phyloP scores from a whole-genome alignment of 129 eudicot species.

The Erigeron canadensis region DNA sequence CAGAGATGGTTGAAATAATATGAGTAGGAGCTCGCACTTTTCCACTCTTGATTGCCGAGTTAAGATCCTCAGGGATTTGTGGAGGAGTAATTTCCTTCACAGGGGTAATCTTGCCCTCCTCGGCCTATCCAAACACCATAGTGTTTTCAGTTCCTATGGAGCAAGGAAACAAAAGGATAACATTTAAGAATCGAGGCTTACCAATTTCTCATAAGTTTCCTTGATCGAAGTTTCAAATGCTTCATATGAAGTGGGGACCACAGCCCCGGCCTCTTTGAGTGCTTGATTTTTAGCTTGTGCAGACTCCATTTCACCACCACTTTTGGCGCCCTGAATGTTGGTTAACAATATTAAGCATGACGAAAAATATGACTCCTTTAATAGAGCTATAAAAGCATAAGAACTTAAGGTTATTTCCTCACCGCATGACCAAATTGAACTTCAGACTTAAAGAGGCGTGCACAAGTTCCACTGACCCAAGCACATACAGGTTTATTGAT shows the following conservation, averaged over 20 bases:
- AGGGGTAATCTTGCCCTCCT: slow-evolving; percentile 68
- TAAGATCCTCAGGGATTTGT: slow-evolving; percentile 95
- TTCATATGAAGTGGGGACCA: slow-evolving; percentile 91
- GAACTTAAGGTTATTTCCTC: slow-evolving; percentile 31
- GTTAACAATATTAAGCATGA: slow-evolving; percentile 8
- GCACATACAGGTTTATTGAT: slow-evolving; percentile 92
- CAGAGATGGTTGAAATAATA: slow-evolving; percentile 90
- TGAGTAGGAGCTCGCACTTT: slow-evolving; percentile 99
- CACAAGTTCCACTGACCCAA: slow-evolving; percentile 99
- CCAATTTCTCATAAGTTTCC: slow-evolving; percentile 83
- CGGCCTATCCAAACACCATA: slow-evolving; percentile 40
- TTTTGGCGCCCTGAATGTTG: slow-evolving; percentile 77
- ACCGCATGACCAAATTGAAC: slow-evolving; percentile 99
- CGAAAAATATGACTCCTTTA: slow-evolving; percentile 13
- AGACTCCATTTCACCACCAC: slow-evolving; percentile 97
- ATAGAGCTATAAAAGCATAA: background rate
- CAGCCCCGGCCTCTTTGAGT: slow-evolving; percentile 85
- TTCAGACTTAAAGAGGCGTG: slow-evolving; percentile 94
- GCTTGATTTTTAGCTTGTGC: slow-evolving; percentile 99
- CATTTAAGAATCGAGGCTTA: slow-evolving; percentile 21
- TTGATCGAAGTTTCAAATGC: slow-evolving; percentile 83
- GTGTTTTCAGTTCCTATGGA: background rate
- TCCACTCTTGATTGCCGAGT: slow-evolving; percentile 89
- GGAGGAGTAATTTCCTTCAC: slow-evolving; percentile 89
- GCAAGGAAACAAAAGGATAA: slow-evolving; percentile 9